Evolutionary conservation across 768 basidiomycete genomes (phyloP).

Genomic region (Lactifluus subvellereus): DNA sequence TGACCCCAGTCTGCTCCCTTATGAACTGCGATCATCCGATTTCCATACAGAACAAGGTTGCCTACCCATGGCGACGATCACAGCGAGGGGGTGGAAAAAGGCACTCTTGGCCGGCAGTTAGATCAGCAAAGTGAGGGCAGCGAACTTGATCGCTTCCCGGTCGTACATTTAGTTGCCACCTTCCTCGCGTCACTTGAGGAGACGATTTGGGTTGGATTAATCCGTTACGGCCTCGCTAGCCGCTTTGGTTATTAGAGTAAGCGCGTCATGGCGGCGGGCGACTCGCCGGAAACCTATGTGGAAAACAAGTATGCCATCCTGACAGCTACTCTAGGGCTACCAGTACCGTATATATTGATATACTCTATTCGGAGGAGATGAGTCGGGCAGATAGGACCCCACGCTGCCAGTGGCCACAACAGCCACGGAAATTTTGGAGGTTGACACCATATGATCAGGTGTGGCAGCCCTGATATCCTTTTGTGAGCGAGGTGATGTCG

Average conservation of each 20-base stretch:
- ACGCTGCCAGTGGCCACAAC: neutral
- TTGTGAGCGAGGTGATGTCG: neutral
- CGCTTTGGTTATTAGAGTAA: conserved; percentile 6
- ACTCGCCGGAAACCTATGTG: neutral
- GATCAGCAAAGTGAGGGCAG: conserved; percentile 7
- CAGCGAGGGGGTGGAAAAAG: neutral
- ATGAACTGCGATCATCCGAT: neutral
- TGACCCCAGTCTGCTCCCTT: conserved; percentile 8
- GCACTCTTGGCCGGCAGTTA: conserved; percentile 6
- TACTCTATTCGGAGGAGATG: neutral
- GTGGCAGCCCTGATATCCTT: neutral
- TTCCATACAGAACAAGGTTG: conserved; percentile 5
- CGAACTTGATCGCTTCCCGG: neutral
- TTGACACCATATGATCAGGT: conserved; percentile 1
- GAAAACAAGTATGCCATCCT: neutral
- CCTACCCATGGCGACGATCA: neutral
- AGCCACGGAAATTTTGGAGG: conserved; percentile 7
- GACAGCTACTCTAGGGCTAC: neutral
- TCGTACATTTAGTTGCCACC: conserved; percentile 12
- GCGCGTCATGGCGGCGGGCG: neutral
- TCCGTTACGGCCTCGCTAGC: neutral
- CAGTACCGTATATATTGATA: neutral
- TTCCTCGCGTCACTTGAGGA: conserved; percentile 2
- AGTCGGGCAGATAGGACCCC: conserved; percentile 3
- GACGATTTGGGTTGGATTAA: neutral